Percentiles rank a stretch among this genome's conserved stretches.
phyloP scores from a whole-genome alignment of 2,329 filamentous ascomycete species.

The Xylariaceae sp. region DNA sequence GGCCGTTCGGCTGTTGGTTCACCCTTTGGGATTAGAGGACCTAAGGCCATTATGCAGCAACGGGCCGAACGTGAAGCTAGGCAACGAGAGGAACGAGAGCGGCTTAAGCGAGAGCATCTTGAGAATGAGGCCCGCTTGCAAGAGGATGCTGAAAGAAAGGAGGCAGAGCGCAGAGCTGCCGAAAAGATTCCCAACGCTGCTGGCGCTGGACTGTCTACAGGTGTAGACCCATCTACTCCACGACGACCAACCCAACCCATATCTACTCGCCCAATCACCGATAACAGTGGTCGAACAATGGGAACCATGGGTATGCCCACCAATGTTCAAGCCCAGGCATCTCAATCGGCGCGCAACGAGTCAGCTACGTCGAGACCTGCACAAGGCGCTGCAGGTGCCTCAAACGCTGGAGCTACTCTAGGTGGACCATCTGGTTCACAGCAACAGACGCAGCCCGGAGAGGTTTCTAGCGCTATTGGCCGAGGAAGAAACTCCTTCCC shows the following conservation, averaged over 20 bases:
- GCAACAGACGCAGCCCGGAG: slow-evolving; percentile 30
- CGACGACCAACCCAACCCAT: slow-evolving; percentile 23
- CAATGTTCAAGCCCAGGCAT: slow-evolving; percentile 22
- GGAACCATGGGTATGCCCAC: slow-evolving; percentile 21
- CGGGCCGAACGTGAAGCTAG: slow-evolving; percentile 72
- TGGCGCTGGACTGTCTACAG: slow-evolving; percentile 32
- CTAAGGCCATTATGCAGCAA: slow-evolving; percentile 87
- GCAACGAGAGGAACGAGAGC: slow-evolving; percentile 55
- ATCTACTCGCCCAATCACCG: slow-evolving; percentile 23
- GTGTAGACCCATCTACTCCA: slow-evolving; percentile 21
- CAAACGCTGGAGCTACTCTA: slow-evolving; percentile 22
- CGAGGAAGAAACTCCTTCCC: slow-evolving; percentile 70
- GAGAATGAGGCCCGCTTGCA: slow-evolving; percentile 53
- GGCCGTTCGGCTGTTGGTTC: slow-evolving; percentile 48
- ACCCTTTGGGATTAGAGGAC: slow-evolving; percentile 69
- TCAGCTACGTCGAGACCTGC: slow-evolving; percentile 21
- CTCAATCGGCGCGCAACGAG: slow-evolving; percentile 26
- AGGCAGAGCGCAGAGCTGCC: slow-evolving; percentile 58
- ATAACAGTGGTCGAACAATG: slow-evolving; percentile 19
- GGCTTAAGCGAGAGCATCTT: slow-evolving; percentile 53
- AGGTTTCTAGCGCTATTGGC: slow-evolving; percentile 32
- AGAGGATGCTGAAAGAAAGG: slow-evolving; percentile 53
- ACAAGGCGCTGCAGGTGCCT: slow-evolving; percentile 20
- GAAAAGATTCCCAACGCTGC: slow-evolving; percentile 42
- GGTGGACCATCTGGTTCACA: slow-evolving; percentile 33